Base-by-base conservation (phyloP, 116 monocot genomes). In the Thalassia testudinum region DNA sequence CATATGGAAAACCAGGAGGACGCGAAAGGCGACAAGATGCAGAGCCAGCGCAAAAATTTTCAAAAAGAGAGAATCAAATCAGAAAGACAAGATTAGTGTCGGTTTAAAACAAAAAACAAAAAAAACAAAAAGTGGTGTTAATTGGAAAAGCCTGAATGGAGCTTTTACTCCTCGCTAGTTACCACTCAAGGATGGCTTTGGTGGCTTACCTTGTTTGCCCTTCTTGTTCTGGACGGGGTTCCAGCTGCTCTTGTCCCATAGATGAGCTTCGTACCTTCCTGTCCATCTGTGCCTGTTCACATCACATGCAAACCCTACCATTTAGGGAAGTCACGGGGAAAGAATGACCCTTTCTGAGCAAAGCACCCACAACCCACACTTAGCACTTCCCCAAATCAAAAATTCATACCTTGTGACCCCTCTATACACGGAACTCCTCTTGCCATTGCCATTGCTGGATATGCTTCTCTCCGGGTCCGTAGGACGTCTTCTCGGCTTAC, bases 241-340 rank as follows among this genome's bases (percentile, higher is more conserved):
- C 66, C 65, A 76, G 42, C 65, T 43, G 42, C 50, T 55, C 60
- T 74, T 82, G 61, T 88, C 83, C 88, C 88, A 88, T 22, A 88
- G 61, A 25, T 82, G 88, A 21, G 88, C 88, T 67, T 88, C 83
- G 38, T 52, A 88, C 57, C 76, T 70, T 42, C 88, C 88, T 0
- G 88, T 82, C 82, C 76, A 82, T 49, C 74, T 64, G 52, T 88
- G 88, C 71, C 88, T 88, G 60, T 48, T 22, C 62, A 43, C 52
- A 62, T 22, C 62, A 43, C 52, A 62, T 64, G 64, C 56, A 56
- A 12, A 54, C 21, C 5, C 43, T 4, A 45, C 45, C 15, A 20
- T 45, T 5, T 15, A 42, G 14, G 21, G 14, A 51, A 40, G 26
- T 24, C 5, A 30, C 22, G 15, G 13, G 12, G 18, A 20, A 42